phyloP scores from a whole-genome alignment of 805 yeast species.

The Saccharomycopsis sp. region DNA sequence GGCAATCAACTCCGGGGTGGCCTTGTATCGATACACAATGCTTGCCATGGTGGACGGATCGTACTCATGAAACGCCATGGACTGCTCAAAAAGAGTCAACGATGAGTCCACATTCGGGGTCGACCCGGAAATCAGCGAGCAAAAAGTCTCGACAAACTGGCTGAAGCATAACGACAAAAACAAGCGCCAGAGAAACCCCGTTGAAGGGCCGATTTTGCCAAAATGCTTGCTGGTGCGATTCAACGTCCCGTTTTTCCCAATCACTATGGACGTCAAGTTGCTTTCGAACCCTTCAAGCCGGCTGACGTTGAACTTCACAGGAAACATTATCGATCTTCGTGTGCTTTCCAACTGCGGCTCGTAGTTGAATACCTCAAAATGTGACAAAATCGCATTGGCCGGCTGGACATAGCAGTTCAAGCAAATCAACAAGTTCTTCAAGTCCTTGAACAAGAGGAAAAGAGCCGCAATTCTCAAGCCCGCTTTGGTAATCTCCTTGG shows the following conservation, averaged over 20 bases:
- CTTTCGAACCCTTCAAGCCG: no score
- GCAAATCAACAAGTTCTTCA: slow-evolving; percentile 28
- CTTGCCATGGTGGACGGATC: slow-evolving; percentile 6
- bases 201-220: slow-evolving; percentile 36
- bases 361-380: slow-evolving; percentile 21
- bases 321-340: slow-evolving; percentile 16
- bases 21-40: slow-evolving; percentile 39
- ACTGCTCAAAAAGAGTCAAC: slow-evolving; percentile 64
- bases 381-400: slow-evolving; percentile 16
- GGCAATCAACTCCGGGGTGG: slow-evolving; percentile 43
- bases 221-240: no score
- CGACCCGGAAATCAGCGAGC: slow-evolving; percentile 47
- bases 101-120: slow-evolving; percentile 57
- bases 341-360: slow-evolving; percentile 19
- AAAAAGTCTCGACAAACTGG: slow-evolving; percentile 58
- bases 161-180: slow-evolving; percentile 51
- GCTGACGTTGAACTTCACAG: no score
- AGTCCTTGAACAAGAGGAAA: slow-evolving; percentile 25
- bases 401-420: slow-evolving; percentile 23
- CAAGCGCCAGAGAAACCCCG: slow-evolving; percentile 47
- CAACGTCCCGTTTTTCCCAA: no score
- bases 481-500: background rate
- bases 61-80: slow-evolving; percentile 65
- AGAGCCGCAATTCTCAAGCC: slow-evolving; percentile 28
- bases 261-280: no score